Base-by-base conservation (phyloP, 805 yeast species). In the Kodamaea jinghongensis region DNA sequence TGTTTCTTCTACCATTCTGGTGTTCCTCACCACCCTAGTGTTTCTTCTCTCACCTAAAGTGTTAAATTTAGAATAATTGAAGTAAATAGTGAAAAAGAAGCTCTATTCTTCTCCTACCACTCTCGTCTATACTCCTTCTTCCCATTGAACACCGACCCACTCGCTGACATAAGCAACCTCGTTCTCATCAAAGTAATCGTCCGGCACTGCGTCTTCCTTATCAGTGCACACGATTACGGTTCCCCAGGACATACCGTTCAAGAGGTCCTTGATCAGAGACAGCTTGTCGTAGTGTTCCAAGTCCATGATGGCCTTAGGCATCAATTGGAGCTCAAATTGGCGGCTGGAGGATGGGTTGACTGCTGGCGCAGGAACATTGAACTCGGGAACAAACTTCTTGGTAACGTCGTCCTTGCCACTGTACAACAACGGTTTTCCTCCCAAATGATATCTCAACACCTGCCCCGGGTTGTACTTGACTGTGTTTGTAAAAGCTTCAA, bases 191-290 rank as follows among this genome's bases (percentile, higher is more conserved):
- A 79, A 61, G 17, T 43, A 50, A 40, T 49, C 61, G 25, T 53
- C 57, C 4, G 88, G 82, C 11, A 70, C 61, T 45, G 67, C 78
- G 55, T 86, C 95, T 47, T 78, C 81, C 6, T 63, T 61, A 49
- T 86, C 89, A 0, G 96, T 86, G 30, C 81, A 86, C 1, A 91
- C 85, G 17, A 87, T 65, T 22, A 93, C 85, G 0, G 98, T 86
- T 1, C 97, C 98, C 99, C 99, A 93, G 46, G 91, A 95, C 95
- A 91, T 91, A 9, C 98, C 97, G 26, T 78, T 78, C 31, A 74
- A 51, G 2, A 85, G 65, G 51, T 60, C 72, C 42, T 59, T 54
- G 5, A 46, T 48, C 22, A 47, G 43, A 3, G 47, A 43, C 27
- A 25, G 17, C 9, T 45, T 46, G 50, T 64, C 53, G 20, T 65